Evolutionary conservation across 768 basidiomycete genomes (phyloP), one percentile per base, ranked within the genome.

Genomic region (Cystobasidiopsis lactophilus): DNA sequence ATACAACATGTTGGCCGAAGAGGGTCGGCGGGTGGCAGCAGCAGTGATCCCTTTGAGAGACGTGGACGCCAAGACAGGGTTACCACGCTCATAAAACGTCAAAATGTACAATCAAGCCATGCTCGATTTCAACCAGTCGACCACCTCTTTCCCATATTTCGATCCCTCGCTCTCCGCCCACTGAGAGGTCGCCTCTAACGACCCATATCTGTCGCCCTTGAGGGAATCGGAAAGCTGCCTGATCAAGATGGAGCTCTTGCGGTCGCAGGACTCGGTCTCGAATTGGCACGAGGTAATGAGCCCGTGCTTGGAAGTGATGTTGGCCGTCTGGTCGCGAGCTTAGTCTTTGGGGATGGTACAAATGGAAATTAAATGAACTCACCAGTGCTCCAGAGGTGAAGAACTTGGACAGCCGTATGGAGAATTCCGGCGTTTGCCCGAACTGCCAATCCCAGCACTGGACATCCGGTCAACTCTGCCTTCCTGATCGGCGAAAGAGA

Each of bases 371-470:
- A 37, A 1, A 48, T 44, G 10, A 5, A 67, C 72, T 59, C 57
- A 73, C 74, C 23, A 72, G 52, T 4, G 60, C 50, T 10, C 70
- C 72, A 65, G 72, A 71, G 14, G 60, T 43, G 41, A 75, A 69
- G 18, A 57, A 51, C 3, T 63, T 65, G 29, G 64, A 44, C 5
- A 76, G 39, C 2, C 69, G 70, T 61, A 84, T 82, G 5, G 77
- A 79, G 64, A 98, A 96, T 63, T 91, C 82, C 39, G 89, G 88
- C 0, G 89, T 91, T 63, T 89, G 83, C 0, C 89, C 91, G 61
- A 77, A 93, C 14, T 74, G 70, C 86, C 89, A 96, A 21, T 84
- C 74, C 93, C 93, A 95, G 31, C 74, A 78, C 88, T 89, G 60
- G 13, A 35, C 48, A 13, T n/a, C 13, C 21, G 27, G 31, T n/a